A percentile compares a stretch with the other conserved stretches of the same genome.
Evolutionary conservation across 441 rosid species (phyloP).

Genomic region (Raphanus hybrid): DNA sequence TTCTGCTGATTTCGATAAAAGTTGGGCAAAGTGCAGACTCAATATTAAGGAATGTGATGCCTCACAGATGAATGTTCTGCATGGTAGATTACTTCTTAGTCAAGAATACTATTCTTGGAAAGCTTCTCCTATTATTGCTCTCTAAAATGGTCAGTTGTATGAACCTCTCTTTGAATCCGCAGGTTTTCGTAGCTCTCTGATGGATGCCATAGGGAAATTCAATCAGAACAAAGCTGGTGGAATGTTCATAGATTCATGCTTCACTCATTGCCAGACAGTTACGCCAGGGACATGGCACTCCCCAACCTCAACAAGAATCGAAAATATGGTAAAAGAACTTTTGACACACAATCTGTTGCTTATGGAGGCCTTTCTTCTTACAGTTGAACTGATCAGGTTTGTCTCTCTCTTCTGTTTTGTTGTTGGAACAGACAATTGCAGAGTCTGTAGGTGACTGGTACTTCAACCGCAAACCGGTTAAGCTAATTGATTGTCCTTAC

Average conservation of each 20-base stretch:
- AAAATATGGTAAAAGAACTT: constrained; percentile 55
- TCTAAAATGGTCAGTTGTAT: not conserved
- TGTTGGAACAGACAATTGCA: constrained; percentile 73
- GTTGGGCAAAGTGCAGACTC: constrained; percentile 76
- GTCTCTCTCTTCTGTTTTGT: not conserved
- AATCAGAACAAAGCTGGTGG: constrained; percentile 58
- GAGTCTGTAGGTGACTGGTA: constrained; percentile 96
- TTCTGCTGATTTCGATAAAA: constrained; percentile 57
- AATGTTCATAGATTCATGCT: constrained; percentile 87
- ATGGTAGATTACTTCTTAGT: constrained; percentile 53
- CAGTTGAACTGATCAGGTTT: not conserved
- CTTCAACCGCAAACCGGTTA: constrained; percentile 60
- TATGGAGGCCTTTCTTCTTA: constrained; percentile 8
- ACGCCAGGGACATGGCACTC: constrained; percentile 77
- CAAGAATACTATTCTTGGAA: too few species aligned
- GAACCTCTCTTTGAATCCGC: not conserved
- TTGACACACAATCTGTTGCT: not conserved
- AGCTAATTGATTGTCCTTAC: constrained; percentile 81
- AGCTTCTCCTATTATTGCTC: not conserved
- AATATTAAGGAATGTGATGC: constrained; percentile 62
- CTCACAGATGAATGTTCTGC: constrained; percentile 60
- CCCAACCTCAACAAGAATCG: constrained; percentile 65
- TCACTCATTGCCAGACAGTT: constrained; percentile 78
- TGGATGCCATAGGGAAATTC: constrained; percentile 57
- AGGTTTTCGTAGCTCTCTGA: constrained; percentile 77